Evolutionary conservation across 202 grass and related monocot genomes (phyloP).

Genomic region (Tripidium arundinaceum): DNA sequence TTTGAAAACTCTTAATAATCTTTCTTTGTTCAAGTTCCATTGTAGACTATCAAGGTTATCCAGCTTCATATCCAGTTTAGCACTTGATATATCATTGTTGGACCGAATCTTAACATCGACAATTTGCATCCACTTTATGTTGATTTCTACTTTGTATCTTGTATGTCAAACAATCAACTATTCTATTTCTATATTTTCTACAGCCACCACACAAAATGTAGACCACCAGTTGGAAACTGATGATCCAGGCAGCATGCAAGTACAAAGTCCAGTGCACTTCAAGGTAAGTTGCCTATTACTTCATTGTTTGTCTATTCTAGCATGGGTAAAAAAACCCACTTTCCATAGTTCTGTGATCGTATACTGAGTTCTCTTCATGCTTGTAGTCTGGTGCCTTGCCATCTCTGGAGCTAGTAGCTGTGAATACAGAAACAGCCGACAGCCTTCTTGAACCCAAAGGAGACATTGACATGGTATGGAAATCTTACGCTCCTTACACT

Average conservation of each 20-base stretch:
- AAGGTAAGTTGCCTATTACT: constrained; percentile 14
- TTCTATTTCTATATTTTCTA: background rate
- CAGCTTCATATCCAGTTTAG: background rate
- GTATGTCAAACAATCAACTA: background rate
- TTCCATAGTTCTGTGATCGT: background rate
- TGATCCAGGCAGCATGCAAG: constrained; percentile 1
- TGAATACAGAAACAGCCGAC: background rate
- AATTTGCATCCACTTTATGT: background rate
- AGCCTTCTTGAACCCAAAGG: constrained; percentile 6
- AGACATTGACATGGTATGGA: constrained; percentile 38
- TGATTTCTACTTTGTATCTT: background rate
- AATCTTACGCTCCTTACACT: background rate
- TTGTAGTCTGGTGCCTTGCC: constrained; percentile 23
- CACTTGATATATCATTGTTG: background rate
- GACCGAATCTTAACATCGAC: background rate
- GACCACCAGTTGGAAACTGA: constrained; percentile 8
- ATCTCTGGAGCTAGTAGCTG: constrained; percentile 18
- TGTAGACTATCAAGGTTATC: background rate
- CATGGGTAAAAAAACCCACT: background rate
- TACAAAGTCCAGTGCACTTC: constrained; percentile 4
- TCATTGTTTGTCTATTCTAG: background rate
- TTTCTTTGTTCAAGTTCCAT: constrained; percentile 1
- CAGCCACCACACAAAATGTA: constrained; percentile 11
- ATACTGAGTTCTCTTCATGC: background rate
- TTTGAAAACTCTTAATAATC: background rate